phyloP scores from a whole-genome alignment of 192 early-diverging fungal genomes.

The Coemansia reversa region DNA sequence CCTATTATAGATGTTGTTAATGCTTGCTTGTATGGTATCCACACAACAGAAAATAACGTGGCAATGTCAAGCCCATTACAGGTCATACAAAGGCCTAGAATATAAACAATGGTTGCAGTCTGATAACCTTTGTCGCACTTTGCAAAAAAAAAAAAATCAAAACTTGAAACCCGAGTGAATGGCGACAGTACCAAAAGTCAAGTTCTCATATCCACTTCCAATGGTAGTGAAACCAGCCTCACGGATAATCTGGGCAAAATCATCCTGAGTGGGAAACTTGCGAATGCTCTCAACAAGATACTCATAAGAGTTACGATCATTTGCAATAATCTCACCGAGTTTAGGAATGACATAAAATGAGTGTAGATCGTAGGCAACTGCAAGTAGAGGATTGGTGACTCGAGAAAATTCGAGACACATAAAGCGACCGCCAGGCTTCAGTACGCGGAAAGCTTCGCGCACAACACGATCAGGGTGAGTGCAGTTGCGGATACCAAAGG shows the following conservation, averaged over 20 bases:
- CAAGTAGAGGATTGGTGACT: constrained; percentile 84
- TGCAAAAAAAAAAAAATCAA: constrained; percentile 34
- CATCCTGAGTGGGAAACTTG: constrained; percentile 84
- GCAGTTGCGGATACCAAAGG: constrained; percentile 98
- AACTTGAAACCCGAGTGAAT: constrained; percentile 96
- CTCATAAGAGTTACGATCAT: constrained; percentile 90
- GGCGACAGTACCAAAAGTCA: constrained; percentile 97
- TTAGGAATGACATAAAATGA: constrained; percentile 93
- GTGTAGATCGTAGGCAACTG: constrained; percentile 84
- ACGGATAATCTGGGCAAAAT: constrained; percentile 89
- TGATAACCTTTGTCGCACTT: neutral
- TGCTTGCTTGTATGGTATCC: no score
- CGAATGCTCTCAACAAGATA: constrained; percentile 97
- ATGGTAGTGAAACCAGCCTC: constrained; percentile 87
- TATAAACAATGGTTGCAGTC: neutral
- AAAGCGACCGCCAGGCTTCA: constrained; percentile 95
- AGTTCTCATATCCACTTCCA: constrained; percentile 86
- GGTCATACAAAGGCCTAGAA: no score
- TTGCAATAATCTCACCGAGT: constrained; percentile 83
- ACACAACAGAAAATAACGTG: no score
- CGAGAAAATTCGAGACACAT: constrained; percentile 92
- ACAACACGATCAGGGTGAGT: constrained; percentile 89
- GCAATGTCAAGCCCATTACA: no score
- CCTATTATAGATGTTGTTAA: no score
- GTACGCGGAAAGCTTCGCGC: constrained; percentile 85